Conservation (phyloP, 352 stramenopile genomes). For the Phytophthora chlamydospora region DNA sequence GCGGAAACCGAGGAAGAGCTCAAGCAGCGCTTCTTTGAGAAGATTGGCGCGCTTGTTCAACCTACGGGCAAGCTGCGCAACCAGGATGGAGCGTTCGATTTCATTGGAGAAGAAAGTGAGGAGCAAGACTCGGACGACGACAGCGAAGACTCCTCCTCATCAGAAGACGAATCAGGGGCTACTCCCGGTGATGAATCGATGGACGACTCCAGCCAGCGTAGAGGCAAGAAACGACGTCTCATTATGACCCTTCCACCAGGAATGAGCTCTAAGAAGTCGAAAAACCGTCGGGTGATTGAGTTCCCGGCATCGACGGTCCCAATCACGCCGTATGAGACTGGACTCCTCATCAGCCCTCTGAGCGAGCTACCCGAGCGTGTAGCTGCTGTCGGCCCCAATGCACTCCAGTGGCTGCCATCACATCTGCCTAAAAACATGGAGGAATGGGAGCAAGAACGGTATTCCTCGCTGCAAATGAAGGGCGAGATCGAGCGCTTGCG, state of each 20-base stretch:
- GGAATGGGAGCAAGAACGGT: slow-evolving; percentile 81
- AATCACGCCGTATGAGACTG: slow-evolving; percentile 67
- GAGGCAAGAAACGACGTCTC: slow-evolving; percentile 66
- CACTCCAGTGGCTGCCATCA: slow-evolving; percentile 77
- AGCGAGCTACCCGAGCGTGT: slow-evolving; percentile 71
- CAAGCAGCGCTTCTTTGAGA: slow-evolving; percentile 74
- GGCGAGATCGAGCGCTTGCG: slow-evolving; percentile 77
- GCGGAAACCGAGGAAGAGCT: slow-evolving; percentile 57
- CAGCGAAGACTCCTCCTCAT: slow-evolving; percentile 32
- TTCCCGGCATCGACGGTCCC: slow-evolving; percentile 72
- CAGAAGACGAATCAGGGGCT: slow-evolving; percentile 37
- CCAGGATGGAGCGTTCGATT: slow-evolving; percentile 20
- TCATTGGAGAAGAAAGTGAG: slow-evolving; percentile 38
- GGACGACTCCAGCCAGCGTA: slow-evolving; percentile 23
- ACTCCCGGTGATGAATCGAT: slow-evolving; percentile 22
- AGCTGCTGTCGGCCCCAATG: slow-evolving; percentile 62
- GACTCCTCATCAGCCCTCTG: slow-evolving; percentile 73
- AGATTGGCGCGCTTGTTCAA: slow-evolving; percentile 63
- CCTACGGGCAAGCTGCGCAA: slow-evolving; percentile 54
- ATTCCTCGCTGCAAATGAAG: slow-evolving; percentile 77
- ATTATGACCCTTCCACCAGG: slow-evolving; percentile 51
- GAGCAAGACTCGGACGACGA: slow-evolving; percentile 44
- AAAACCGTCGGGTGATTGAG: slow-evolving; percentile 61
- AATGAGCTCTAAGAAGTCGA: slow-evolving; percentile 50
- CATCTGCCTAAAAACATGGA: slow-evolving; percentile 74